Percentiles rank a stretch among this genome's conserved stretches.
These are phyloP conservation scores for Hyphodiscus sp. DNA, from an alignment of 2,329 filamentous ascomycete genomes.

Conservation along the genomic window DNA sequence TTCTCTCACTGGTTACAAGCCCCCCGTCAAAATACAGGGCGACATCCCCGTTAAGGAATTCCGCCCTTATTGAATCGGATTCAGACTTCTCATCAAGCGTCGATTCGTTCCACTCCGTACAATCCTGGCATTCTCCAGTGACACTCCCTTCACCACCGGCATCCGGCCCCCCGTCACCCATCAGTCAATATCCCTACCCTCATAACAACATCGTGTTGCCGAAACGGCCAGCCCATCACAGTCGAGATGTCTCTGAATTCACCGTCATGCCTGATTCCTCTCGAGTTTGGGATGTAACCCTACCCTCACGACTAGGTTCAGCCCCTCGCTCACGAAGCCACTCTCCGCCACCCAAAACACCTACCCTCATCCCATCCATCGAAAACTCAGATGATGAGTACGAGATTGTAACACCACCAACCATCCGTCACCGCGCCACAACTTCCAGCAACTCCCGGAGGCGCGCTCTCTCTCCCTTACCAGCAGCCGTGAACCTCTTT, in stretches of 20 bases:
- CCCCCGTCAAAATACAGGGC: conserved; percentile 33
- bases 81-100: conserved; percentile 39
- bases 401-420: conserved; percentile 32
- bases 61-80: conserved; percentile 21
- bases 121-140: conserved; percentile 45
- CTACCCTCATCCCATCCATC: conserved; percentile 36
- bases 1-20: conserved; percentile 37
- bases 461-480: conserved; percentile 59
- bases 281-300: conserved; percentile 19
- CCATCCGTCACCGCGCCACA: conserved; percentile 46
- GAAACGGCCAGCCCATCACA: conserved; percentile 25
- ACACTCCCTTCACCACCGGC: conserved; percentile 40
- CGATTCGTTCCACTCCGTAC: conserved; percentile 49
- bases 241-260: conserved; percentile 31
- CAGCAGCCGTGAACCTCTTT: conserved; percentile 60
- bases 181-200: conserved; percentile 33
- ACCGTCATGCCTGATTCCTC: conserved; percentile 23
- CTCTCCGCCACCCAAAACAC: conserved; percentile 33
- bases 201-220: conserved; percentile 36
- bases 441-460: conserved; percentile 44
- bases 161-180: conserved; percentile 34
- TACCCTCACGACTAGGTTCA: conserved; percentile 6
- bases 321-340: conserved; percentile 3
- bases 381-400: conserved; percentile 34
- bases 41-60: conserved; percentile 17